Conservation (phyloP, 495 filamentous ascomycete genomes). For the Penicillium pulvis region DNA sequence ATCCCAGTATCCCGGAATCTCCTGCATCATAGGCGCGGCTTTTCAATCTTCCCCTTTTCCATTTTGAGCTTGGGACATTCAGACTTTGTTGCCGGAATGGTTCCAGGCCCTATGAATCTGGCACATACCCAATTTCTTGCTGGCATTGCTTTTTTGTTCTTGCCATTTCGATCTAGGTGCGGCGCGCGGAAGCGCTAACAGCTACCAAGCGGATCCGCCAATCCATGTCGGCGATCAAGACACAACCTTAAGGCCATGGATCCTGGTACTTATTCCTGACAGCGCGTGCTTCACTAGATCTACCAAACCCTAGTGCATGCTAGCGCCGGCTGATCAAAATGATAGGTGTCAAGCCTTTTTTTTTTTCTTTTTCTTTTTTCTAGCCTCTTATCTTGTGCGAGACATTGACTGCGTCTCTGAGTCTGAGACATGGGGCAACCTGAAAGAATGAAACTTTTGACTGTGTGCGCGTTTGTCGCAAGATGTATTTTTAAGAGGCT, state of each 20-base stretch:
- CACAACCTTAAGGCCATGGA: slow-evolving; percentile 18
- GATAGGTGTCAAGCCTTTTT: slow-evolving; percentile 30
- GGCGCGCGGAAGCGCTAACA: slow-evolving; percentile 25
- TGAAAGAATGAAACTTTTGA: neutral
- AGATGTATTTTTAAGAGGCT: neutral
- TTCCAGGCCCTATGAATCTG: slow-evolving; percentile 10
- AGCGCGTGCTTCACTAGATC: slow-evolving; percentile 17
- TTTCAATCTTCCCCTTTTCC: slow-evolving; percentile 12
- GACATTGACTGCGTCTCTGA: slow-evolving; percentile 2
- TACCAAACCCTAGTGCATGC: neutral
- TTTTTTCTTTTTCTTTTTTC: slow-evolving; percentile 13
- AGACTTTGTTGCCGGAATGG: slow-evolving; percentile 1
- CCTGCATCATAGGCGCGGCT: slow-evolving; percentile 18
- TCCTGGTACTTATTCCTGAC: slow-evolving; percentile 15
- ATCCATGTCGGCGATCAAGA: slow-evolving; percentile 28
- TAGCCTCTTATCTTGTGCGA: slow-evolving; percentile 4
- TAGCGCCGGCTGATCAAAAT: slow-evolving; percentile 19
- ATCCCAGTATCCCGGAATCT: slow-evolving; percentile 17
- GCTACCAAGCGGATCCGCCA: slow-evolving; percentile 14
- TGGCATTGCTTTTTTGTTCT: slow-evolving; percentile 20
- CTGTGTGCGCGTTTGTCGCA: slow-evolving; percentile 7
- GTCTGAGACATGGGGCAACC: slow-evolving; percentile 10
- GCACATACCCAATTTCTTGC: neutral
- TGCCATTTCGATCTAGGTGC: slow-evolving; percentile 32
- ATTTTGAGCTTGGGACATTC: slow-evolving; percentile 6